phyloP scores from a whole-genome alignment of 805 yeast species.

The Candida gorgasii region DNA sequence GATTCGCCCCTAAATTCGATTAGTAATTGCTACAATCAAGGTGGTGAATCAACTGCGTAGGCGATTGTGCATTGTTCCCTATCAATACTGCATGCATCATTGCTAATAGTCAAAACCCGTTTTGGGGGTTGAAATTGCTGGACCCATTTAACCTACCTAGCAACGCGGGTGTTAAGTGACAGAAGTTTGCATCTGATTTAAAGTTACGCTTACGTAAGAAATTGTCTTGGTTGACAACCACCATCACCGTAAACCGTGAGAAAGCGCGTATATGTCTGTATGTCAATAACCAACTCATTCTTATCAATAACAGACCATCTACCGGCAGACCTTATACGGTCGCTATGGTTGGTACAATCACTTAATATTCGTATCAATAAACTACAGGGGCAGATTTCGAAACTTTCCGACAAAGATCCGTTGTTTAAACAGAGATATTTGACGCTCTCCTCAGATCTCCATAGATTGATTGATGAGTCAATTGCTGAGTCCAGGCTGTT shows the following conservation, averaged over 20 bases:
- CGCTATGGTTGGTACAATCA: slow-evolving; percentile 43
- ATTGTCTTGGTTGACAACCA: too few species aligned
- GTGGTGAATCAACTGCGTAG: too few species aligned
- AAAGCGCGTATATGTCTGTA: too few species aligned
- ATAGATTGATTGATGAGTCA: slow-evolving; percentile 19
- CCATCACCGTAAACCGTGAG: too few species aligned
- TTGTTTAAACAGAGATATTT: background rate
- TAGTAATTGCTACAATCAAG: too few species aligned
- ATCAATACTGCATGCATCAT: too few species aligned
- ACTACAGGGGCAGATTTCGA: slow-evolving; percentile 12
- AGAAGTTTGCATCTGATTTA: too few species aligned
- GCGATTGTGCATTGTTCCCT: too few species aligned
- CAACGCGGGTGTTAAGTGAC: too few species aligned
- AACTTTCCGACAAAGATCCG: background rate
- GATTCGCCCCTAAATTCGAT: too few species aligned
- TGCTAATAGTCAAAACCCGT: background rate
- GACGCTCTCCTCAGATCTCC: background rate
- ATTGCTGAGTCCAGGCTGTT: slow-evolving; percentile 29
- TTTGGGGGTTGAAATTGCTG: background rate
- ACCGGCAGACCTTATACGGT: slow-evolving; percentile 44
- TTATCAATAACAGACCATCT: slow-evolving; percentile 45
- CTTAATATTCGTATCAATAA: slow-evolving; percentile 32
- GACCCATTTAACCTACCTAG: background rate
- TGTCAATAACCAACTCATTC: slow-evolving; percentile 29
- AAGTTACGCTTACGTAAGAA: too few species aligned